Conservation (phyloP, 352 stramenopile genomes). For the Pythium apleroticum region DNA sequence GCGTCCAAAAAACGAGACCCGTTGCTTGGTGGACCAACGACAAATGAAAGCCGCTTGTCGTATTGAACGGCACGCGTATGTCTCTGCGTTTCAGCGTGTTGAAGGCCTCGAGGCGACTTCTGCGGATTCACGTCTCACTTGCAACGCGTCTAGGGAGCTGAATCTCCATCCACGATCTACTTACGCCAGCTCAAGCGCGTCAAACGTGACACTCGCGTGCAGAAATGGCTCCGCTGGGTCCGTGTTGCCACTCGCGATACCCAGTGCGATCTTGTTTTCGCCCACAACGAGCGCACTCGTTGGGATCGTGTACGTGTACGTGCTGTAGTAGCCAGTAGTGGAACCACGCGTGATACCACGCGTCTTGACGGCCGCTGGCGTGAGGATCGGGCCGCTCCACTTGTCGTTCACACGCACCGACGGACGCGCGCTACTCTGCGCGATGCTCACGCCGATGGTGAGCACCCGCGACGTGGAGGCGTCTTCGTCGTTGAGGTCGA, state of each 20-base stretch:
- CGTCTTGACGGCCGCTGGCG: conserved; percentile 39
- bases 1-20: too few species aligned
- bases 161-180: too few species aligned
- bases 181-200: conserved; percentile 46
- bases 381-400: conserved; percentile 34
- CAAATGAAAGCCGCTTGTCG: too few species aligned
- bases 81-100: too few species aligned
- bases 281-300: conserved; percentile 34
- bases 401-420: conserved; percentile 43
- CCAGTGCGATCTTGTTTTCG: conserved; percentile 38
- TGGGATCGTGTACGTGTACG: conserved; percentile 51
- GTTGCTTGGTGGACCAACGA: too few species aligned
- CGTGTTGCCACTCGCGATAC: conserved; percentile 38
- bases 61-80: too few species aligned
- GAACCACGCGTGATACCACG: conserved; percentile 48
- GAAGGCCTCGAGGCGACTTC: too few species aligned
- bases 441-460: conserved; percentile 42
- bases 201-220: conserved; percentile 42
- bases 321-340: conserved; percentile 47
- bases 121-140: too few species aligned
- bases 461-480: conserved; percentile 28
- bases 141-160: too few species aligned
- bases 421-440: conserved; percentile 30
- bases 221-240: conserved; percentile 43
- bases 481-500: conserved; percentile 32